Evolutionary conservation across 441 rosid species (phyloP).

Genomic region (Euphorbia neoarborescens): DNA sequence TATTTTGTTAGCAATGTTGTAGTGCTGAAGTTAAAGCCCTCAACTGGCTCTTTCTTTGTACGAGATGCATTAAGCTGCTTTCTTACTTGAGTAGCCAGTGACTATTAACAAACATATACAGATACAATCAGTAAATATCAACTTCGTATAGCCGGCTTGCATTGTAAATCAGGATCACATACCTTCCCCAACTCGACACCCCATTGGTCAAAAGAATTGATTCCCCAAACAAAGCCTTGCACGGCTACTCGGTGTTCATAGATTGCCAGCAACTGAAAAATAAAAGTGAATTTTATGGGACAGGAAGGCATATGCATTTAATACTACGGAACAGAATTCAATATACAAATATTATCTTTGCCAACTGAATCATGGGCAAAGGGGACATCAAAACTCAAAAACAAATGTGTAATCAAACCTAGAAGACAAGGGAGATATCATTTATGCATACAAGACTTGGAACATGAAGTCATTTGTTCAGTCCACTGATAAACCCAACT

Average conservation of each 20-base stretch:
- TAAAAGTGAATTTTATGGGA: conserved; percentile 5
- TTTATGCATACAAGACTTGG: too few species aligned
- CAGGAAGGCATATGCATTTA: conserved; percentile 5
- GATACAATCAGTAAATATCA: not conserved
- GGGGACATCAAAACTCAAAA: not conserved
- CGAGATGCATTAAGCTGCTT: conserved; percentile 80
- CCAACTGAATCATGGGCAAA: not conserved
- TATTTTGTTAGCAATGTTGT: conserved; percentile 55
- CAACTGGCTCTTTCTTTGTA: conserved; percentile 44
- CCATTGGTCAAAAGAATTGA: conserved; percentile 97
- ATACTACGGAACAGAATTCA: not conserved
- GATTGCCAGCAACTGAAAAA: conserved; percentile 70
- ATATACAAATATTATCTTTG: not conserved
- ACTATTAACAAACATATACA: conserved; percentile 28
- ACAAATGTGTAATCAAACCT: not conserved
- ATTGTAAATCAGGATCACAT: not conserved
- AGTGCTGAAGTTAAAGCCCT: conserved; percentile 88
- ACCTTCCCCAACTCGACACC: conserved; percentile 98
- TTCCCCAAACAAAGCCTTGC: conserved; percentile 89
- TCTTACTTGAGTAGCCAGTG: conserved; percentile 81
- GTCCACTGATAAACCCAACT: not conserved
- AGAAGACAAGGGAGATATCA: not conserved
- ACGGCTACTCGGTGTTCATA: conserved; percentile 93
- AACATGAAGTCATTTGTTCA: not conserved
- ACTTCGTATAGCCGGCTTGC: not conserved